Percentiles rank a stretch among this genome's conserved stretches.
Evolutionary conservation across 139 green algal species (phyloP).

Genomic region (Closterium sp.): DNA sequence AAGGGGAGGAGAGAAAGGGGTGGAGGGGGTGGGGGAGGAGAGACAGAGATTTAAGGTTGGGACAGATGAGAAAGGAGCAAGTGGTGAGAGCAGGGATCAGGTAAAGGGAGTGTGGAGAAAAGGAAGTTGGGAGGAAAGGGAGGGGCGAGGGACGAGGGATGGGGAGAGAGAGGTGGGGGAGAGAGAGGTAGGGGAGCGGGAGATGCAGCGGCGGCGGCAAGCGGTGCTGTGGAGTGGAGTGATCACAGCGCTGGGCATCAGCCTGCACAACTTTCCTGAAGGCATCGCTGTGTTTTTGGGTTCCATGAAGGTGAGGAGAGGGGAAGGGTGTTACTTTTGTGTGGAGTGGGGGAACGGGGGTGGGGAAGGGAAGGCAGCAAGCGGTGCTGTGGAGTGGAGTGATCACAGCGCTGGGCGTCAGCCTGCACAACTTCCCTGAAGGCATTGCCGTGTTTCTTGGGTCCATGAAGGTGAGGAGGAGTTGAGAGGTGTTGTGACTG

Average conservation of each 20-base stretch:
- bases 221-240: conserved; percentile 31
- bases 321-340: no score
- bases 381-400: conserved; percentile 30
- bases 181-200: not conserved
- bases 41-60: not conserved
- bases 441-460: conserved; percentile 62
- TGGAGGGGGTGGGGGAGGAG: not conserved
- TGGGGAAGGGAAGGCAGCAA: no score
- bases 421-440: not conserved
- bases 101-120: not conserved
- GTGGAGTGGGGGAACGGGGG: no score
- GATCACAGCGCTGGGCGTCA: conserved; percentile 36
- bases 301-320: conserved; percentile 23
- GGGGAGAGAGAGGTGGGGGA: not conserved
- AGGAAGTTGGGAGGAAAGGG: not conserved
- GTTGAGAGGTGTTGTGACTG: no score
- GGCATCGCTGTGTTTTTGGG: conserved; percentile 71
- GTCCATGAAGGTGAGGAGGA: conserved; percentile 32
- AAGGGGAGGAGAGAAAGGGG: not conserved
- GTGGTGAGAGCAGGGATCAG: not conserved
- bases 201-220: not conserved
- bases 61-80: no score
- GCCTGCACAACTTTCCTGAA: conserved; percentile 85
- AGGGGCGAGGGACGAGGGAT: not conserved
- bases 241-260: conserved; percentile 39